Evolutionary conservation across 129 eudicot species (phyloP).

Genomic region (Flaveria trinervia): DNA sequence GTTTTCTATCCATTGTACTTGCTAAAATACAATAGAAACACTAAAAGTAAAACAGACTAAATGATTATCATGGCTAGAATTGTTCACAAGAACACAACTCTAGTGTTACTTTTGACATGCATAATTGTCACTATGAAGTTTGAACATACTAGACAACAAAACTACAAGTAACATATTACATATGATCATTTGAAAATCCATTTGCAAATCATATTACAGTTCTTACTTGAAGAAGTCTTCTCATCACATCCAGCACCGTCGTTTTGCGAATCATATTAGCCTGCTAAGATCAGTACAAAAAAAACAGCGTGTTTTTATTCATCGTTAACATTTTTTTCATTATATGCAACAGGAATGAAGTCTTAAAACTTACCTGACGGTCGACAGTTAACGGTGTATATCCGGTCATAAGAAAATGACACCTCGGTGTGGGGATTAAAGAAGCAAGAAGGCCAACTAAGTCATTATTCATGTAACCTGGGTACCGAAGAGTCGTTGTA

Average conservation of each 20-base stretch:
- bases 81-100: not conserved
- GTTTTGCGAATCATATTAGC: conserved; percentile 92
- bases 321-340: not conserved
- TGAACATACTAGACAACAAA: not conserved
- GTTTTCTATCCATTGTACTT: not conserved
- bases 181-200: not conserved
- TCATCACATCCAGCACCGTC: conserved; percentile 94
- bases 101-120: not conserved
- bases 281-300: conserved; percentile 40
- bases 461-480: conserved; percentile 95
- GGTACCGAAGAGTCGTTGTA: conserved; percentile 91
- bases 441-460: conserved; percentile 96
- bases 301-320: not conserved
- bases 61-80: not conserved
- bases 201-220: not conserved
- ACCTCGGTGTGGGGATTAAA: conserved; percentile 90
- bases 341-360: not conserved
- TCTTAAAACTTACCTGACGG: conserved; percentile 64
- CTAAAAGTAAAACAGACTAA: not conserved
- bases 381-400: conserved; percentile 91
- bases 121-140: not conserved
- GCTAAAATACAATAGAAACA: not conserved
- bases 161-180: not conserved
- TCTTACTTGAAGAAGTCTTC: conserved; percentile 93
- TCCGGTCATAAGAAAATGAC: conserved; percentile 93